Evolutionary conservation across 345 rosid genomes (phyloP), one percentile per base, ranked within the genome.

Genomic region (Citrus glauca): DNA sequence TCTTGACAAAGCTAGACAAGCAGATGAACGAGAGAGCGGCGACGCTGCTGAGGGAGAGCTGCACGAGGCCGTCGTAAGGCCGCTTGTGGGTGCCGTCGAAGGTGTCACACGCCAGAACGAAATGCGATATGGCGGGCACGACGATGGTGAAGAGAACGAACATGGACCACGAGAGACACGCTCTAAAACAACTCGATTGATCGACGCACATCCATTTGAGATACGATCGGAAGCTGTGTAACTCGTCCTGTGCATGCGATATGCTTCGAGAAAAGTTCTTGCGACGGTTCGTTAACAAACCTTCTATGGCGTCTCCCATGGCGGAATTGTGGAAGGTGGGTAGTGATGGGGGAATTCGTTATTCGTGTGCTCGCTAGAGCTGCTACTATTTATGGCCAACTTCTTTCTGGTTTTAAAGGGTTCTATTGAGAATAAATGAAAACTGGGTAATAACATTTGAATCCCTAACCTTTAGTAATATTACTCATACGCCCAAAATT

Each of bases 161-260:
- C 84, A 94, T 33, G 40, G 85, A 85, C 99, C 98, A 94, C 1
- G 98, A 94, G 8, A 96, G 82, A 76, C 83, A 84, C 9, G 93
- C 83, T 14, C 79, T 77, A 90, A 88, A 84, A 1, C 72, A 40
- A 73, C 53, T 86, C 8, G 99, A 90, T 85, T 96, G 99, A 74
- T 94, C 98, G 2, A 95, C 94, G 78, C 94, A 92, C 94, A 95
- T 90, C 98, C 95, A 93, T 81, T 86, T 80, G 1, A 95, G 91
- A 42, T 90, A 93, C 24, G 90, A 88, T 57, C 98, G 83, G 77
- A 93, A 95, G 81, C 94, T 89, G 0, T 82, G 85, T 5, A 95
- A 84, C 86, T 95, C 98, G 85, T 95, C 99, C 42, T 87, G 87
- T 1, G 93, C 90, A 73, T 93, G 83, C 0, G 97, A 93, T 2